Base-by-base conservation (phyloP, 2,329 filamentous ascomycete genomes). In the Hawksworthiomyces lignivorus region DNA sequence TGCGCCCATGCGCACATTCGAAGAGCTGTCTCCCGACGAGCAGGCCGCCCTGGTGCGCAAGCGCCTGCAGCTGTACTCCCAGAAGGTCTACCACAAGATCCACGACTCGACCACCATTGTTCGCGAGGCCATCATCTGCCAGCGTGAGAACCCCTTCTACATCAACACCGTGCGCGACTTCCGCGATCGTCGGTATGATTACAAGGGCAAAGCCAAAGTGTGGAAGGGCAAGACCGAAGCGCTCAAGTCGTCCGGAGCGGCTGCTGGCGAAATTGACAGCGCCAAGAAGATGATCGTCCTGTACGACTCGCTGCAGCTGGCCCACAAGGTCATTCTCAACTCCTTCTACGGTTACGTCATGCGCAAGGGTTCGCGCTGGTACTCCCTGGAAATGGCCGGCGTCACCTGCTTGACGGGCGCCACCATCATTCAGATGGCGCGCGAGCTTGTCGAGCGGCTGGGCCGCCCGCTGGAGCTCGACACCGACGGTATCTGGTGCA, bases 271-370 rank as follows among this genome's bases (percentile, higher is more conserved):
- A 53, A 73, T 98, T 14, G 94, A 98, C 11, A 84, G 87, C 44
- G 92, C 88, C 5, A 97, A 96, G 68, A 98, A 98, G 70, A 98
- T 98, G 94, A 92, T 96, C 43, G 74, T 97, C 36, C 67, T 98
- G 5, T 98, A 87, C 59, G 92, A 98, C 60, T 98, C 92, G 1
- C 70, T 98, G 44, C 94, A 98, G 61, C 71, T 98, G 54, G 92
- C 92, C 0, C 92, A 98, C 70, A 98, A 98, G 62, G 92, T 98
- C 67, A 98, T 98, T 72, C 62, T 98, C 42, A 98, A 98, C 69
- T 95, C 88, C 43, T 98, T 98, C 69, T 98, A 98, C 54, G 92
- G 92, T 49, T 98, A 98, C 59, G 92, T 97, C 60, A 98, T 98
- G 92, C 77, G 92, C 67, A 98, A 98, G 61, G 92, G 92, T 26